Conservation (phyloP, 257 asterid genomes). For the Prunella vulgaris region DNA sequence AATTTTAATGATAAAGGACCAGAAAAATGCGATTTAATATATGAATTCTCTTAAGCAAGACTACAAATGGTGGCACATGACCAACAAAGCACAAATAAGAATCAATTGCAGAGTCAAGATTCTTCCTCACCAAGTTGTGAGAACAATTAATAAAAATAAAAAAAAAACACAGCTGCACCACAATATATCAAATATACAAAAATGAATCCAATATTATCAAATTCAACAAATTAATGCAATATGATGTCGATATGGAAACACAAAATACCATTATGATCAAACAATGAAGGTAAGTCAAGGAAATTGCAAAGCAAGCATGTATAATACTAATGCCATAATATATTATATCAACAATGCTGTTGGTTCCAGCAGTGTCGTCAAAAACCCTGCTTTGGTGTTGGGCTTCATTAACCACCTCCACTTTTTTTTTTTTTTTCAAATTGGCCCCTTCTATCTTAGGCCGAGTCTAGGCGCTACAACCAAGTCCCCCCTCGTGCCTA, state of each 20-base stretch:
- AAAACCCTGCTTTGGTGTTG: no score
- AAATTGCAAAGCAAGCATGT: constrained; percentile 13
- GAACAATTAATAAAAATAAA: constrained; percentile 2
- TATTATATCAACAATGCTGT: background rate
- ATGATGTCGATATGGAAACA: background rate
- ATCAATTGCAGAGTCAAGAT: background rate
- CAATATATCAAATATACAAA: constrained; percentile 3
- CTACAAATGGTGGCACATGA: background rate
- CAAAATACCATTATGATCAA: background rate
- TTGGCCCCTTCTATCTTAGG: background rate
- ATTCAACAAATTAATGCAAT: constrained; percentile 5
- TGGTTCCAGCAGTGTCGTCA: background rate
- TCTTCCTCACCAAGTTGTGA: background rate
- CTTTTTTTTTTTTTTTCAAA: no score
- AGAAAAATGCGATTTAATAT: background rate
- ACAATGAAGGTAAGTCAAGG: constrained; percentile 8
- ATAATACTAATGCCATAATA: background rate
- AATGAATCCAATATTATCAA: background rate
- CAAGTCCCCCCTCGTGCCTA: background rate
- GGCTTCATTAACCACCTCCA: background rate
- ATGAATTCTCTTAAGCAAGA: background rate
- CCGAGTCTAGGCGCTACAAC: background rate
- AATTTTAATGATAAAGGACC: background rate
- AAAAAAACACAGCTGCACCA: background rate
- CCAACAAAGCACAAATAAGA: background rate